Conservation (phyloP, 352 stramenopile genomes). For the Phytophthora sansomeana region DNA sequence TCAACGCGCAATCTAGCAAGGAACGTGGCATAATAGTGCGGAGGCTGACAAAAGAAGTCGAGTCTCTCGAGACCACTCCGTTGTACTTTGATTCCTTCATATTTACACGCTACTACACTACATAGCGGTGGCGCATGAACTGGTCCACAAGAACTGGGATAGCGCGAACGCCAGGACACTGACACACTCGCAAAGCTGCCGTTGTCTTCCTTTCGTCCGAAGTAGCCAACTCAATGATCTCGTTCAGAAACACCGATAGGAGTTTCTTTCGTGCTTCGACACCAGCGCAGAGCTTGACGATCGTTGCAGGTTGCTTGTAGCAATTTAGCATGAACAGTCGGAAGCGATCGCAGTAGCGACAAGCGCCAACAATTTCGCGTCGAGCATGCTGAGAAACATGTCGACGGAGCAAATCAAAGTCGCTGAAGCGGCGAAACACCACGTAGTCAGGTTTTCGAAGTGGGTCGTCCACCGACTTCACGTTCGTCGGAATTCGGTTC, state of each 20-base stretch:
- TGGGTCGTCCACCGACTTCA: constrained; percentile 6
- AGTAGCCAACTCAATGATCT: constrained; percentile 28
- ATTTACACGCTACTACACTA: too few relatives aligned
- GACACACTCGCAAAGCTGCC: neutral
- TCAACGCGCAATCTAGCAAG: too few relatives aligned
- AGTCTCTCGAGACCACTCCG: too few relatives aligned
- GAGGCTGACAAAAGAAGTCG: too few relatives aligned
- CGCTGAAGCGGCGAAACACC: constrained; percentile 35
- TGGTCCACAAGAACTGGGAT: constrained; percentile 33
- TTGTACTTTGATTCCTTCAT: too few relatives aligned
- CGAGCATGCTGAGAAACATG: constrained; percentile 27
- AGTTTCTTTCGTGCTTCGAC: constrained; percentile 49
- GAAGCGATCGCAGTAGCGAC: constrained; percentile 37
- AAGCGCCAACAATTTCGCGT: constrained; percentile 22
- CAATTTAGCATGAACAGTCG: constrained; percentile 31
- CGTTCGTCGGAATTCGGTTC: constrained; percentile 56
- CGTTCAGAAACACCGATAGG: constrained; percentile 41
- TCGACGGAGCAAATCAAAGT: constrained; percentile 37
- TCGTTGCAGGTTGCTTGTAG: constrained; percentile 34
- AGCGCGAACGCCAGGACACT: constrained; percentile 25
- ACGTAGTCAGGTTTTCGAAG: constrained; percentile 40
- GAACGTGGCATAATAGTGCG: too few relatives aligned
- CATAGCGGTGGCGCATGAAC: constrained; percentile 27
- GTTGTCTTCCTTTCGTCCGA: constrained; percentile 7
- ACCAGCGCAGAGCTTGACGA: constrained; percentile 42